A percentile compares a stretch with the other conserved stretches of the same genome.
phyloP scores from a whole-genome alignment of 495 filamentous ascomycete genomes.

The Penicillium macrosclerotiorum region DNA sequence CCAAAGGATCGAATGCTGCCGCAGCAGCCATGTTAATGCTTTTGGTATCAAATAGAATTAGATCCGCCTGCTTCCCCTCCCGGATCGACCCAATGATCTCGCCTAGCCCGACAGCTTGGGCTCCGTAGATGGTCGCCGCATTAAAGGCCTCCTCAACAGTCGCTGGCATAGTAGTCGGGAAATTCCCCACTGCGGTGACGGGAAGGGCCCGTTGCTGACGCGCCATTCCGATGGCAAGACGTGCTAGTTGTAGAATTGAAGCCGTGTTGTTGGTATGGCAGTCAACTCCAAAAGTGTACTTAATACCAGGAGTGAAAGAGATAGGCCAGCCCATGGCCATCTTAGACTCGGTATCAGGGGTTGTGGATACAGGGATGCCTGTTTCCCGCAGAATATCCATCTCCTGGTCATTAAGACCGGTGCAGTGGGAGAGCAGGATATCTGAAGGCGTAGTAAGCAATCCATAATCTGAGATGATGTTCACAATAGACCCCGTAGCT shows the following conservation, averaged over 20 bases:
- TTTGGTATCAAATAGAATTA: too few relatives aligned
- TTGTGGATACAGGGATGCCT: slow-evolving; percentile 30
- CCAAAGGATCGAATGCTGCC: too few relatives aligned
- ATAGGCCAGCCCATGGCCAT: slow-evolving; percentile 35
- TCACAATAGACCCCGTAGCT: slow-evolving; percentile 20
- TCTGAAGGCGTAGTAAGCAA: slow-evolving; percentile 33
- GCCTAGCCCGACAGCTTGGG: slow-evolving; percentile 42
- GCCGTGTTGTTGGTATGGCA: slow-evolving; percentile 44
- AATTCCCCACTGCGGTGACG: slow-evolving; percentile 24
- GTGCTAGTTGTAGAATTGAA: slow-evolving; percentile 45
- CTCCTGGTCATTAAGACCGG: slow-evolving; percentile 21
- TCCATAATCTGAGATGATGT: slow-evolving; percentile 29
- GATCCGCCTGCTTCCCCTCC: slow-evolving; percentile 47
- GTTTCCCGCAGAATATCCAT: slow-evolving; percentile 20
- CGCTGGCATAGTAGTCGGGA: slow-evolving; percentile 25
- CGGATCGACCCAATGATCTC: slow-evolving; percentile 42
- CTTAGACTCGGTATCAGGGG: slow-evolving; percentile 44
- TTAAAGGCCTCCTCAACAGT: slow-evolving; percentile 48
- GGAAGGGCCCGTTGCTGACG: slow-evolving; percentile 28
- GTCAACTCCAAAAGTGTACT: slow-evolving; percentile 46
- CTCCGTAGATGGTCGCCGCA: slow-evolving; percentile 48
- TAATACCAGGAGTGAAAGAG: slow-evolving; percentile 22
- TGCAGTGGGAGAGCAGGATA: slow-evolving; percentile 40
- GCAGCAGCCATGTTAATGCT: too few relatives aligned
- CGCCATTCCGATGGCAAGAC: slow-evolving; percentile 41